phyloP scores from a whole-genome alignment of 2,329 filamentous ascomycete species.

The Fonsecaea multimorphosa region DNA sequence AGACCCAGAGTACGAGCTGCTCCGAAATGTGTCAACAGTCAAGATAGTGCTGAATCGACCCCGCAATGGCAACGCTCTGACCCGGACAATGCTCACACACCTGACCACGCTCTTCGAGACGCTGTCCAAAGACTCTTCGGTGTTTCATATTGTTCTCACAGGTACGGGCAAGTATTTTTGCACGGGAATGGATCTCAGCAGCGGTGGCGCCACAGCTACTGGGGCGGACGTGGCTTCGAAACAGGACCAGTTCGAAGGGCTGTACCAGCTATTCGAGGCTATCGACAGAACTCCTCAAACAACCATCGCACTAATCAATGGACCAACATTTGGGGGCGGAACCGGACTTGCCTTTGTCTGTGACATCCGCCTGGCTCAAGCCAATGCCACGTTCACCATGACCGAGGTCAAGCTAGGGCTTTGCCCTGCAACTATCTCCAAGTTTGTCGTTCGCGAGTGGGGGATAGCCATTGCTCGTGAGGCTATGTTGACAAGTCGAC shows the following conservation, averaged over 20 bases:
- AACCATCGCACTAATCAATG: constrained; percentile 52
- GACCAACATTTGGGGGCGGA: constrained; percentile 53
- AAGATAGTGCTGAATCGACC: constrained; percentile 44
- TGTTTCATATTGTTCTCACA: constrained; percentile 42
- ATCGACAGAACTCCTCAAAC: constrained; percentile 52
- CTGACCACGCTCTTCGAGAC: constrained; percentile 43
- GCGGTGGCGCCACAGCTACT: constrained; percentile 40
- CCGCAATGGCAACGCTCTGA: constrained; percentile 50
- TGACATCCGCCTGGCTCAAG: constrained; percentile 45
- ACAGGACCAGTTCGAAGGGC: constrained; percentile 29
- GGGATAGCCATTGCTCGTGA: constrained; percentile 47
- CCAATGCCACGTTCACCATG: constrained; percentile 41
- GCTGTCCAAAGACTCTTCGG: constrained; percentile 37
- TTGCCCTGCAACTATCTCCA: constrained; percentile 49
- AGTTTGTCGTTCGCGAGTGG: constrained; percentile 50
- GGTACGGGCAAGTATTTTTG: constrained; percentile 36
- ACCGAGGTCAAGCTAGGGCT: constrained; percentile 52
- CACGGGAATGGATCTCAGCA: constrained; percentile 35
- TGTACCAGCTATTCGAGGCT: constrained; percentile 44
- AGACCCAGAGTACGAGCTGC: constrained; percentile 42
- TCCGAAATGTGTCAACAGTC: constrained; percentile 41
- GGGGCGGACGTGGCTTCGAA: constrained; percentile 30
- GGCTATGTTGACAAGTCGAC: constrained; percentile 48
- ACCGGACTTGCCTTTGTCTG: constrained; percentile 53
- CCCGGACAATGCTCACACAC: constrained; percentile 45